These are phyloP conservation scores for Cicer cuneatum DNA, from an alignment of 306 rosid species.

Conservation along the genomic window DNA sequence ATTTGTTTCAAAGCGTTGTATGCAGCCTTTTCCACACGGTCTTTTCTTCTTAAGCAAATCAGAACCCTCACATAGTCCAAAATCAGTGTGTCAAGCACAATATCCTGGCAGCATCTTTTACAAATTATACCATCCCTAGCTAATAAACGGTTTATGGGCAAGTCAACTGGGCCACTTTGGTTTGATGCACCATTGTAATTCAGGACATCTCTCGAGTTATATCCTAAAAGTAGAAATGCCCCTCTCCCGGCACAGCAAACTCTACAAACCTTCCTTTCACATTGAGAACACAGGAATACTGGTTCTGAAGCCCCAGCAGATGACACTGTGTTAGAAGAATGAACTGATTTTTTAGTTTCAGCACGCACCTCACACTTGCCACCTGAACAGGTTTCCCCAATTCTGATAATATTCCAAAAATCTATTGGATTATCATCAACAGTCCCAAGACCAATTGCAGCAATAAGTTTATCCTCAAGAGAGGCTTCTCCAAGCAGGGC, in stretches of 20 bases:
- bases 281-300: conserved; percentile 75
- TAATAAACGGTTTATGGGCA: conserved; percentile 65
- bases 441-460: conserved; percentile 84
- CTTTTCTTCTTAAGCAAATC: conserved; percentile 73
- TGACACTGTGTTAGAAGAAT: conserved; percentile 47
- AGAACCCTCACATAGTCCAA: conserved; percentile 90
- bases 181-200: conserved; percentile 64
- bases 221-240: conserved; percentile 73
- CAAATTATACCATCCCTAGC: conserved; percentile 79
- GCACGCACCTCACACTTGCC: conserved; percentile 86
- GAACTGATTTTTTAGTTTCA: conserved; percentile 55
- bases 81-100: conserved; percentile 74
- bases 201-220: conserved; percentile 63
- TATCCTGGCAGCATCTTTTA: conserved; percentile 76
- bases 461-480: conserved; percentile 81
- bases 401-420: conserved; percentile 81
- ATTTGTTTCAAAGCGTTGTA: conserved; percentile 73
- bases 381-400: conserved; percentile 78
- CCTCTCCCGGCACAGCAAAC: conserved; percentile 97
- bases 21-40: conserved; percentile 76
- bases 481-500: conserved; percentile 88
- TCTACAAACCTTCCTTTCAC: conserved; percentile 88
- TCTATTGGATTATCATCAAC: conserved; percentile 69
- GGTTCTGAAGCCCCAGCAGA: conserved; percentile 56
- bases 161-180: conserved; percentile 72